A percentile compares a stretch with the other conserved stretches of the same genome.
Conservation (phyloP, 768 basidiomycete genomes). For the Austroboletus eburneus region DNA sequence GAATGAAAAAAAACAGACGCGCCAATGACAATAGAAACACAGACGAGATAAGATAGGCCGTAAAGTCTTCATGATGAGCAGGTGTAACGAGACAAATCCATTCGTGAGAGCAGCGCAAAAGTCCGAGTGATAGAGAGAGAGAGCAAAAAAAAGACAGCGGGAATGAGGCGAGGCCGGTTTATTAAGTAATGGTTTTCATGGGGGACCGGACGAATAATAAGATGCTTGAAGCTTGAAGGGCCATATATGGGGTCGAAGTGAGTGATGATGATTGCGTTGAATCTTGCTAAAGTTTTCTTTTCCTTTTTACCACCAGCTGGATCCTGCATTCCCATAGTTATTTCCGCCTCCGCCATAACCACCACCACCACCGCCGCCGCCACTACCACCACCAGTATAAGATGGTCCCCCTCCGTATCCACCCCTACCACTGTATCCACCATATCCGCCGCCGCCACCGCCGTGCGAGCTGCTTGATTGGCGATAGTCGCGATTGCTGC, state of each 20-base stretch:
- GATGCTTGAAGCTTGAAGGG: slow-evolving; percentile 12
- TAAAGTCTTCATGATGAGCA: slow-evolving; percentile 44
- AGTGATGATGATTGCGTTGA: slow-evolving; percentile 7
- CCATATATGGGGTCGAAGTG: slow-evolving; percentile 4
- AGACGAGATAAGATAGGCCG: slow-evolving; percentile 41
- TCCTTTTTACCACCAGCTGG: slow-evolving; percentile 49
- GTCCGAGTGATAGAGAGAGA: slow-evolving; percentile 36
- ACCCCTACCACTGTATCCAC: slow-evolving; percentile 33
- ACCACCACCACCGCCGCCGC: slow-evolving; percentile 16
- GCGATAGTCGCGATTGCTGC: slow-evolving; percentile 36
- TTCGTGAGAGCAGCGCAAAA: slow-evolving; percentile 62
- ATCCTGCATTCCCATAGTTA: slow-evolving; percentile 30
- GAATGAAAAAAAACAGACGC: slow-evolving; percentile 20
- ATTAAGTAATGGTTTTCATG: slow-evolving; percentile 24
- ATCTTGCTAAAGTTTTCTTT: slow-evolving; percentile 14
- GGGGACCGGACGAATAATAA: slow-evolving; percentile 14
- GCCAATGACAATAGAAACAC: slow-evolving; percentile 35
- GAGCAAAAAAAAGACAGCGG: slow-evolving; percentile 27
- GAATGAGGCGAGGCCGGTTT: slow-evolving; percentile 13
- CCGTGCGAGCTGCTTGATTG: slow-evolving; percentile 25
- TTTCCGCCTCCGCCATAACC: slow-evolving; percentile 28
- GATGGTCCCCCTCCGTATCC: slow-evolving; percentile 39
- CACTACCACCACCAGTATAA: slow-evolving; percentile 24
- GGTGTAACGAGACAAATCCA: slow-evolving; percentile 54
- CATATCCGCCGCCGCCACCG: slow-evolving; percentile 31